A percentile compares a stretch with the other conserved stretches of the same genome.
phyloP scores from a whole-genome alignment of 805 yeast genomes.

The Kluyveromyces lactis region DNA sequence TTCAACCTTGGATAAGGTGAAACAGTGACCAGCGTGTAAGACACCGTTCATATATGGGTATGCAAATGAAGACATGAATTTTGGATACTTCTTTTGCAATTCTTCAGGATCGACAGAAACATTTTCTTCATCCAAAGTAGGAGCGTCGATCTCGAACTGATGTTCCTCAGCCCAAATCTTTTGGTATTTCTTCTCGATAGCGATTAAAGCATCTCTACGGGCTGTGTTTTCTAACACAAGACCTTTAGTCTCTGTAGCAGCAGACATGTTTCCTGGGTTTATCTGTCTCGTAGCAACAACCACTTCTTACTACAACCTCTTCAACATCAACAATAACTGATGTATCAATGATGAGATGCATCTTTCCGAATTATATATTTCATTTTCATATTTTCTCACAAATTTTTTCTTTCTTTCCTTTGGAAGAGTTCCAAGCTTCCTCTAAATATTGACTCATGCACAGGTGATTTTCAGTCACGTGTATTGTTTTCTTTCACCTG shows the following conservation, averaged over 20 bases:
- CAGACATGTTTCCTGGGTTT: conserved; percentile 14
- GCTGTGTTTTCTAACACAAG: conserved; percentile 53
- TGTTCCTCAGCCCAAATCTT: conserved; percentile 80
- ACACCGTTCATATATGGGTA: conserved; percentile 99
- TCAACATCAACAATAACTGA: too few species aligned
- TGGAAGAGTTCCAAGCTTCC: too few species aligned
- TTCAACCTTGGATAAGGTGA: conserved; percentile 90
- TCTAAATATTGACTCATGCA: too few species aligned
- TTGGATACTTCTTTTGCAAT: conserved; percentile 72
- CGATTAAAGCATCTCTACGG: conserved; percentile 90
- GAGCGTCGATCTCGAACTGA: conserved; percentile 83
- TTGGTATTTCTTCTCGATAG: conserved; percentile 83
- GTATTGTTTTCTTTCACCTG: too few species aligned
- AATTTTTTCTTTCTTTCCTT: too few species aligned
- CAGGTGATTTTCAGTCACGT: too few species aligned
- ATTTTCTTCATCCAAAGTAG: conserved; percentile 58
- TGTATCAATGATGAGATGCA: too few species aligned
- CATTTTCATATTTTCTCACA: too few species aligned
- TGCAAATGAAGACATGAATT: conserved; percentile 89
- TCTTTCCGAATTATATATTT: too few species aligned
- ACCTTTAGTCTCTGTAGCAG: conserved; percentile 24
- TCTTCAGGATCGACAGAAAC: conserved; percentile 52
- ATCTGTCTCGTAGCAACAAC: too few species aligned
- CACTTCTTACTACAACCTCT: too few species aligned
- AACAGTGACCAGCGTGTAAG: conserved; percentile 94